Evolutionary conservation across 768 basidiomycete species (phyloP), one percentile per base, ranked within the genome.

Genomic region (Boletus pseudo-olivaceus): DNA sequence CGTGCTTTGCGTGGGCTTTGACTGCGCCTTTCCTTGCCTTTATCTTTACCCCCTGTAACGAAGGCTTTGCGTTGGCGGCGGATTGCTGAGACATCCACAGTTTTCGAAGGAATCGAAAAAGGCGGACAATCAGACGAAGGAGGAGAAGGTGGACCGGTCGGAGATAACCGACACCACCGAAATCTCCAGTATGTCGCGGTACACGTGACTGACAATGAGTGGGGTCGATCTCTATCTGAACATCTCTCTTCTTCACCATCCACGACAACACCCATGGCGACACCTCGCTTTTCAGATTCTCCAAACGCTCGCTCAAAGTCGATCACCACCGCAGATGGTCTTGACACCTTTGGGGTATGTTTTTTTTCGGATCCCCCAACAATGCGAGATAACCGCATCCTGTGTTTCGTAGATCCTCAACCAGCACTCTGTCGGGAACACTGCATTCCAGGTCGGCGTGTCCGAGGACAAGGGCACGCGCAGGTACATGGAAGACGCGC

Each of bases 401-500:
- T 47, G 20, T 38, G 4, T 35, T 4, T 37, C 29, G 3, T 43
- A 71, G 70, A 74, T 61, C 45, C 76, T 79, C 62, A 76, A 74
- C 62, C 77, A 88, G 53, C 88, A 92, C 68, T 86, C 90, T 17
- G 71, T 76, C 47, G 78, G 83, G 53, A 83, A 86, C 60, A 68
- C 78, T 2, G 76, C 82, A 6, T 93, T 84, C 71, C 78, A 84
- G 50, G 79, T 79, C 47, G 78, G 76, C 26, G 81, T 88, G 10
- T 76, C 85, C 34, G 93, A 96, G 62, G 93, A 97, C 73, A 93
- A 87, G 72, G 92, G 94, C 44, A 81, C 88, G 51, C 78, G 97
- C 57, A 78, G 96, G 59, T 91, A 88, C 47, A 98, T 98, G 97
- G 97, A 98, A 72, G 97, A 98, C 69, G 84, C 93, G 7, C 94